These are phyloP conservation scores for Barnettozyma sucrosica DNA, from an alignment of 805 yeast genomes.

Conservation along the genomic window DNA sequence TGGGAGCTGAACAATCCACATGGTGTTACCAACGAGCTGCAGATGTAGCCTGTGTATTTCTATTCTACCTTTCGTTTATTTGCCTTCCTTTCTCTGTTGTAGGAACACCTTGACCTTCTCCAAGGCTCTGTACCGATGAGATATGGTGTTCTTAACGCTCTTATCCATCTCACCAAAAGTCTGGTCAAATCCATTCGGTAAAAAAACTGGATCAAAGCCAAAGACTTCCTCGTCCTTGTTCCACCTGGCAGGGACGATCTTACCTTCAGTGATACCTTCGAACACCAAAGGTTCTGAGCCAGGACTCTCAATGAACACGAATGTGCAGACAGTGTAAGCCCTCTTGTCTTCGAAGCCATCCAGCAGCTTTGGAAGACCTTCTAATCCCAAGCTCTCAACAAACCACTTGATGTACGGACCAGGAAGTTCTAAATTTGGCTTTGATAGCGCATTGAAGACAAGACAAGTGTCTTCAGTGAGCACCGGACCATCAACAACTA, in stretches of 20 bases:
- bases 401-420: conserved; percentile 98
- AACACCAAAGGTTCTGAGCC: conserved; percentile 67
- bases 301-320: conserved; percentile 85
- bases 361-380: conserved; percentile 72
- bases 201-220: conserved; percentile 93
- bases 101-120: conserved; percentile 59
- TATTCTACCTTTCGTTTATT: not conserved
- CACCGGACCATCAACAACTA: conserved; percentile 65
- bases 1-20: conserved; percentile 68
- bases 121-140: conserved; percentile 86
- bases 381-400: conserved; percentile 64
- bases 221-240: conserved; percentile 71
- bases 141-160: conserved; percentile 66
- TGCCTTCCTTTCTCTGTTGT: conserved; percentile 20
- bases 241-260: conserved; percentile 51
- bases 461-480: conserved; percentile 94
- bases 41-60: conserved; percentile 5
- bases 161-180: conserved; percentile 91
- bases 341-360: conserved; percentile 75
- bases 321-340: conserved; percentile 87
- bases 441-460: conserved; percentile 72
- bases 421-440: conserved; percentile 52
- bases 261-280: conserved; percentile 81
- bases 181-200: conserved; percentile 68
- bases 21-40: conserved; percentile 49